These are phyloP conservation scores for Casuarina cunninghamiana DNA, from an alignment of 306 rosid species.

Conservation along the genomic window DNA sequence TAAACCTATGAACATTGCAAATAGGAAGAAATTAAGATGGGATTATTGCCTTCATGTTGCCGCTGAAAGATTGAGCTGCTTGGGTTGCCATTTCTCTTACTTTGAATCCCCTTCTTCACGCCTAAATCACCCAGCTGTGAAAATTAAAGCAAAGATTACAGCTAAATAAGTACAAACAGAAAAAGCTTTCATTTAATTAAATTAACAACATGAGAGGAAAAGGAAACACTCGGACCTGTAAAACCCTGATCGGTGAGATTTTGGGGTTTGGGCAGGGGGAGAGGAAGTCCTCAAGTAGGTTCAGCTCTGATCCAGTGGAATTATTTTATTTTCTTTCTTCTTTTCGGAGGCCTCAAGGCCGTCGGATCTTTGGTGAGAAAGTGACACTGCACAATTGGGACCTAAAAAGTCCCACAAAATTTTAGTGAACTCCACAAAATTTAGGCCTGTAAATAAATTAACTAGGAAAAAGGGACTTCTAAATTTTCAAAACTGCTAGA, in stretches of 20 bases:
- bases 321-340: background rate
- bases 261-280: background rate
- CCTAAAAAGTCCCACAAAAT: background rate
- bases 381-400: background rate
- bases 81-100: conserved; percentile 41
- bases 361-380: background rate
- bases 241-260: conserved; percentile 11
- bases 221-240: conserved; percentile 4
- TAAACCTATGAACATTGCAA: background rate
- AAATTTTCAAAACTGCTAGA: too few relatives aligned
- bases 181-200: background rate
- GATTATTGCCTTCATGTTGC: conserved; percentile 45
- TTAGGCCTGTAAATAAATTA: too few relatives aligned
- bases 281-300: background rate
- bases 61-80: conserved; percentile 42
- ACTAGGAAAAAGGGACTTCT: too few relatives aligned
- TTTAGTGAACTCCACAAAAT: too few relatives aligned
- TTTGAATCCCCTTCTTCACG: conserved; percentile 10
- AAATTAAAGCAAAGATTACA: background rate
- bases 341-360: background rate
- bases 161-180: background rate
- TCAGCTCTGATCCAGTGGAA: background rate
- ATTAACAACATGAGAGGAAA: background rate
- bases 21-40: background rate
- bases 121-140: conserved; percentile 8